Conservation (phyloP, 1,139 yeast genomes). For the Eremothecium sinecaudum region DNA sequence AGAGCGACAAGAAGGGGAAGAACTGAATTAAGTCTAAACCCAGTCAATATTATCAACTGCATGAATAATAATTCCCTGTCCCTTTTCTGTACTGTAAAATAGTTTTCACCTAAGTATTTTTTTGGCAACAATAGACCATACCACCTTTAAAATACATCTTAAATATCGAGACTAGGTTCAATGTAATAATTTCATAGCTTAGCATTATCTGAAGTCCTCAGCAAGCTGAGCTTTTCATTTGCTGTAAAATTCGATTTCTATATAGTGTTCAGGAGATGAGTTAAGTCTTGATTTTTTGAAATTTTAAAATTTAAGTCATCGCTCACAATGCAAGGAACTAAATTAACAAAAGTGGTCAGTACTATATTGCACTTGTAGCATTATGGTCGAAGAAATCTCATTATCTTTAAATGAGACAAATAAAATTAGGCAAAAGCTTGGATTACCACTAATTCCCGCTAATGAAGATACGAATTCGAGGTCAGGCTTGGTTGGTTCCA, state of each 20-base stretch:
- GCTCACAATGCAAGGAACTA: no score
- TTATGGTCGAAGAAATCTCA: constrained; percentile 26
- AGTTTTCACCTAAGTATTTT: constrained; percentile 3
- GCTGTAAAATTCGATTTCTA: no score
- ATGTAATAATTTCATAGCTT: no score
- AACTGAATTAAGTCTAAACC: constrained; percentile 1
- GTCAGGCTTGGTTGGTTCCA: no score
- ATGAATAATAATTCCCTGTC: constrained; percentile 4
- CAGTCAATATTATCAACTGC: constrained; percentile 3
- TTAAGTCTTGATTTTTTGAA: no score
- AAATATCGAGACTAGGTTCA: no score
- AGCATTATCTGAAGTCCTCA: no score
- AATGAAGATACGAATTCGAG: background rate
- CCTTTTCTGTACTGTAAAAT: constrained; percentile 3
- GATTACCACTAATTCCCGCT: constrained; percentile 39
- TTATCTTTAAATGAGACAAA: constrained; percentile 47
- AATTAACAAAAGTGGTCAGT: background rate
- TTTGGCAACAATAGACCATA: constrained; percentile 1
- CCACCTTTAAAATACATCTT: background rate
- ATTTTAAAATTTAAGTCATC: no score
- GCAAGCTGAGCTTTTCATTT: no score
- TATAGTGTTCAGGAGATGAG: no score
- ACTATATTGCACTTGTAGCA: background rate
- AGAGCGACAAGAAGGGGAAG: constrained; percentile 33
- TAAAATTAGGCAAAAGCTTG: constrained; percentile 39